phyloP scores from a whole-genome alignment of 2,329 filamentous ascomycete species.

The Triangularia verruculosa region DNA sequence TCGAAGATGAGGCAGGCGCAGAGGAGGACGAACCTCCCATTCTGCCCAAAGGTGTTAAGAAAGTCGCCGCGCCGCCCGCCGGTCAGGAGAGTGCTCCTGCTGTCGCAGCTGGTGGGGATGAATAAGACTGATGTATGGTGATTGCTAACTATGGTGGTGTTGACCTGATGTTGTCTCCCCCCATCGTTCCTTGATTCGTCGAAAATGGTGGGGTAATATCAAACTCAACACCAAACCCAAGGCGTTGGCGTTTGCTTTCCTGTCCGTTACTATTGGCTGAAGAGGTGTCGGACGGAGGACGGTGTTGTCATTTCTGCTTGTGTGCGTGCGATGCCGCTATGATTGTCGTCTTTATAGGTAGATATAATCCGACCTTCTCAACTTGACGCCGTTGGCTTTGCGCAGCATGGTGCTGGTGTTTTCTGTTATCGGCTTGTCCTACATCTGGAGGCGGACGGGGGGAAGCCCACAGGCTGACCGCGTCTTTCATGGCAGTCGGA shows the following conservation, averaged over 20 bases:
- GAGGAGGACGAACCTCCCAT: slow-evolving; percentile 32
- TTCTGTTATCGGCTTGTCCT: background rate
- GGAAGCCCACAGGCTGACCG: background rate
- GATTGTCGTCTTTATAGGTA: background rate
- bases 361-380: background rate
- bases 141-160: background rate
- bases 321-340: background rate
- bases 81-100: slow-evolving; percentile 9
- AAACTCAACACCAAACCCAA: background rate
- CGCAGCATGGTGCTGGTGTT: background rate
- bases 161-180: background rate
- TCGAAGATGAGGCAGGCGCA: slow-evolving; percentile 31
- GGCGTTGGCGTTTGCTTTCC: background rate
- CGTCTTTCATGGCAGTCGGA: background rate
- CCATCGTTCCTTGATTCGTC: background rate
- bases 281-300: background rate
- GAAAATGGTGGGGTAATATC: background rate
- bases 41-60: slow-evolving; percentile 16
- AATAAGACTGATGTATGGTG: slow-evolving; percentile 22
- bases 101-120: slow-evolving; percentile 22
- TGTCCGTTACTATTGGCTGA: background rate
- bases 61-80: slow-evolving; percentile 9
- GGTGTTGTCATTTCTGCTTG: background rate
- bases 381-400: background rate
- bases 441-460: background rate